Conservation (phyloP, 129 eudicot genomes). For the Tagetes patula region DNA sequence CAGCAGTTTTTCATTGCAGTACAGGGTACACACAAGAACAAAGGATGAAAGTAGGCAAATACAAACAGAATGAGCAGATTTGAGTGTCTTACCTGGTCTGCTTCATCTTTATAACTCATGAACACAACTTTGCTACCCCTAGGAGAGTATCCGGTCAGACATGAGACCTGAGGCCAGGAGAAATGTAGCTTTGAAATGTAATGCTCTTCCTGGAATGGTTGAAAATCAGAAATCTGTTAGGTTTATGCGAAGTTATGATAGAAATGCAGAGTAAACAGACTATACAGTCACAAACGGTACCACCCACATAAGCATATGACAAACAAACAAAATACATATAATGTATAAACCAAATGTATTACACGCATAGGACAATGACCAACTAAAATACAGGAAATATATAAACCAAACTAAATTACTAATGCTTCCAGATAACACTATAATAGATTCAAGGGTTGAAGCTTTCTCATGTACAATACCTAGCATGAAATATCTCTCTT, state of each 20-base stretch:
- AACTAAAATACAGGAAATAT: neutral
- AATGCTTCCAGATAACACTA: conserved; percentile 4
- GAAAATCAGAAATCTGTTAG: conserved; percentile 20
- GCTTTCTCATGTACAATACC: neutral
- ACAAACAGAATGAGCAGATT: conserved; percentile 15
- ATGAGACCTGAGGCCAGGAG: conserved; percentile 88
- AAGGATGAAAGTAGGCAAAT: conserved; percentile 6
- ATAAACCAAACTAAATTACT: neutral
- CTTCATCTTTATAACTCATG: conserved; percentile 60
- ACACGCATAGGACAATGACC: neutral
- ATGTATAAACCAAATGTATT: neutral
- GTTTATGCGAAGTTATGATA: conserved; percentile 7
- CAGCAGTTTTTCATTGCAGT: neutral
- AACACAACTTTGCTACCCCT: conserved; percentile 74
- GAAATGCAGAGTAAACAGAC: conserved; percentile 10
- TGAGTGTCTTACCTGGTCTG: conserved; percentile 57
- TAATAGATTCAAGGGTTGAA: neutral
- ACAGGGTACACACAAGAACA: conserved; percentile 8
- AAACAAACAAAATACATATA: neutral
- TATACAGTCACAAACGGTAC: conserved; percentile 10
- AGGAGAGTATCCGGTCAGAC: conserved; percentile 67
- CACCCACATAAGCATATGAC: conserved; percentile 10
- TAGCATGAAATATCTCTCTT: neutral
- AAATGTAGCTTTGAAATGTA: conserved; percentile 65
- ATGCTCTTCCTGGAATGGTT: conserved; percentile 76